Conservation (phyloP, 371 early-diverging fungal species). For the Circinella minor region DNA sequence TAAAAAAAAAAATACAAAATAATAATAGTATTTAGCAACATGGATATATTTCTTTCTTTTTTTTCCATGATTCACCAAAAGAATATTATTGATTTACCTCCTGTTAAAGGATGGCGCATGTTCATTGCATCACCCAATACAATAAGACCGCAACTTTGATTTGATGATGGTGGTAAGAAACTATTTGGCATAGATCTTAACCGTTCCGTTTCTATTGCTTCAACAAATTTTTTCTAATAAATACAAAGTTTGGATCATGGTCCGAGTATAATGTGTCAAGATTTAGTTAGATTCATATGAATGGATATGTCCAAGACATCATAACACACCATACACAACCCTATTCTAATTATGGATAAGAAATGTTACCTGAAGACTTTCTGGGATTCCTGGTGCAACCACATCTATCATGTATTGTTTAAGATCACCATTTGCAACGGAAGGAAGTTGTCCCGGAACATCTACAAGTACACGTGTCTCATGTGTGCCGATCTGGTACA, state of each 20-base stretch:
- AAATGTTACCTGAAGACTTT: constrained; percentile 52
- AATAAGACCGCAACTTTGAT: constrained; percentile 72
- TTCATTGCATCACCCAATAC: constrained; percentile 94
- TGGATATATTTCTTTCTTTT: no score
- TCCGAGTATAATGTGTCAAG: neutral
- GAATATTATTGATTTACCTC: constrained; percentile 47
- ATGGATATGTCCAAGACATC: neutral
- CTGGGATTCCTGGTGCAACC: constrained; percentile 77
- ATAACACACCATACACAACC: constrained; percentile 9
- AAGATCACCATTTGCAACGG: constrained; percentile 63
- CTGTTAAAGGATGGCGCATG: constrained; percentile 94
- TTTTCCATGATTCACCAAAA: no score
- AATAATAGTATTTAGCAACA: no score
- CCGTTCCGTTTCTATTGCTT: constrained; percentile 75
- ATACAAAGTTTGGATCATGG: constrained; percentile 2
- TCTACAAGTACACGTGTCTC: constrained; percentile 94
- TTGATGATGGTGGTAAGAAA: constrained; percentile 80
- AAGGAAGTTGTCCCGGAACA: constrained; percentile 85
- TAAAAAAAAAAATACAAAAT: neutral
- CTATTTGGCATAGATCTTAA: constrained; percentile 90
- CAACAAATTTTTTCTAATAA: constrained; percentile 61
- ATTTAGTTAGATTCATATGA: constrained; percentile 8
- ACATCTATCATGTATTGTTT: constrained; percentile 65
- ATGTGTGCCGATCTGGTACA: constrained; percentile 90
- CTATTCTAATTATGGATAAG: neutral